Evolutionary conservation across 495 filamentous ascomycete genomes (phyloP).

Genomic region (Thermothielavioides terrestris): DNA sequence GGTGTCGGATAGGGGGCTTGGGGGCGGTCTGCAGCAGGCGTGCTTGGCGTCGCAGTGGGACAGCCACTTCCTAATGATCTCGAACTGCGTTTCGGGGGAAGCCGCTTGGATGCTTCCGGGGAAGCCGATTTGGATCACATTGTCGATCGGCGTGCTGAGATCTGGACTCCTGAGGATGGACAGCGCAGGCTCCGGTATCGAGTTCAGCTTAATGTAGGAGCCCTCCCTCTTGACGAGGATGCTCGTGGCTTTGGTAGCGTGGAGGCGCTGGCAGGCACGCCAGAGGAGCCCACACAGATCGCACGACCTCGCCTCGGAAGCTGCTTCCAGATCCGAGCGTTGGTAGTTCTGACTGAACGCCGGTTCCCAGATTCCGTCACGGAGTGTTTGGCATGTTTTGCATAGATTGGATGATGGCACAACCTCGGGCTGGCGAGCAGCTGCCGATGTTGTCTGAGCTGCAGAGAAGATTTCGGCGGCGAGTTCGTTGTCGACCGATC

Average conservation of each 20-base stretch:
- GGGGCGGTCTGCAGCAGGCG: background rate
- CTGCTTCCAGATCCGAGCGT: background rate
- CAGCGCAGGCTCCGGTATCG: background rate
- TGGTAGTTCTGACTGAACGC: background rate
- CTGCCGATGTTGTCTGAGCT: too few relatives aligned
- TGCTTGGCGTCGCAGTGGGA: background rate
- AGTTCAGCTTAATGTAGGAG: background rate
- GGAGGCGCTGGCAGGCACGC: background rate
- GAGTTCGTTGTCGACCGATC: background rate
- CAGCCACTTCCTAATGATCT: background rate
- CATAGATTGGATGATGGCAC: background rate
- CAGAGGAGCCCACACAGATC: background rate
- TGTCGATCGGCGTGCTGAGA: background rate
- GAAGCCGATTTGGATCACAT: constrained; percentile 1
- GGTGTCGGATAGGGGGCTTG: background rate
- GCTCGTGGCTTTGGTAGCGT: background rate
- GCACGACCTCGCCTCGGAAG: background rate
- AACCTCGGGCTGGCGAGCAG: background rate
- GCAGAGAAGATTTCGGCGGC: background rate
- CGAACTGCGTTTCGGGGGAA: background rate
- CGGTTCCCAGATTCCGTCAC: background rate
- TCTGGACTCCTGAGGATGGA: background rate
- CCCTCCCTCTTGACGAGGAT: background rate
- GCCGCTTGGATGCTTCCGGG: background rate
- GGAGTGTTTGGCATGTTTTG: background rate